Percentiles rank a stretch among this genome's conserved stretches.
Evolutionary conservation across 306 rosid genomes (phyloP).

Genomic region (Arachis stenosperma): DNA sequence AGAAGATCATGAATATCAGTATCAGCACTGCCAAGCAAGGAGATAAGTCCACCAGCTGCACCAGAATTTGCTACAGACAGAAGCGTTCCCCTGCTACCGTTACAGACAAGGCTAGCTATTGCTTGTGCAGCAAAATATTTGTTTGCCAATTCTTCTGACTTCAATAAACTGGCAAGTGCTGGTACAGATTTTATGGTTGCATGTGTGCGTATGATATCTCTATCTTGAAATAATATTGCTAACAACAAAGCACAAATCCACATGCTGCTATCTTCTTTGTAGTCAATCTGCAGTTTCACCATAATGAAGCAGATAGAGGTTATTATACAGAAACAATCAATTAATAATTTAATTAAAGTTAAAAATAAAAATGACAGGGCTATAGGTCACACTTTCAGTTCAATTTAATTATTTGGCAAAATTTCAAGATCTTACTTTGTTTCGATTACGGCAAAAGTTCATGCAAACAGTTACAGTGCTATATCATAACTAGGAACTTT

Average conservation of each 20-base stretch:
- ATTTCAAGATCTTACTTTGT: not conserved
- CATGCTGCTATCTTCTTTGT: slow-evolving; percentile 87
- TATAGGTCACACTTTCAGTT: slow-evolving; percentile 14
- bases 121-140: slow-evolving; percentile 97
- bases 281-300: slow-evolving; percentile 67
- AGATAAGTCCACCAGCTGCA: slow-evolving; percentile 93
- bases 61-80: slow-evolving; percentile 97
- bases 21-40: slow-evolving; percentile 95
- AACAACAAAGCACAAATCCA: slow-evolving; percentile 88
- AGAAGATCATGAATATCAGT: slow-evolving; percentile 87
- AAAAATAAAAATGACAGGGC: not conserved
- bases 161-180: slow-evolving; percentile 79
- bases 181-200: slow-evolving; percentile 85
- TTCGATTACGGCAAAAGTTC: slow-evolving; percentile 4
- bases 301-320: slow-evolving; percentile 33
- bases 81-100: slow-evolving; percentile 99
- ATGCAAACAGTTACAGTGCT: not conserved
- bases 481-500: slow-evolving; percentile 4
- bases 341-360: slow-evolving; percentile 22
- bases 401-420: slow-evolving; percentile 10
- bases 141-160: slow-evolving; percentile 80
- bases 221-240: slow-evolving; percentile 87
- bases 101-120: slow-evolving; percentile 90
- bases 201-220: slow-evolving; percentile 94
- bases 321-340: slow-evolving; percentile 31